A percentile compares a stretch with the other conserved stretches of the same genome.
These are phyloP conservation scores for Globisporangium lucens DNA, from an alignment of 352 stramenopile species.

Conservation along the genomic window DNA sequence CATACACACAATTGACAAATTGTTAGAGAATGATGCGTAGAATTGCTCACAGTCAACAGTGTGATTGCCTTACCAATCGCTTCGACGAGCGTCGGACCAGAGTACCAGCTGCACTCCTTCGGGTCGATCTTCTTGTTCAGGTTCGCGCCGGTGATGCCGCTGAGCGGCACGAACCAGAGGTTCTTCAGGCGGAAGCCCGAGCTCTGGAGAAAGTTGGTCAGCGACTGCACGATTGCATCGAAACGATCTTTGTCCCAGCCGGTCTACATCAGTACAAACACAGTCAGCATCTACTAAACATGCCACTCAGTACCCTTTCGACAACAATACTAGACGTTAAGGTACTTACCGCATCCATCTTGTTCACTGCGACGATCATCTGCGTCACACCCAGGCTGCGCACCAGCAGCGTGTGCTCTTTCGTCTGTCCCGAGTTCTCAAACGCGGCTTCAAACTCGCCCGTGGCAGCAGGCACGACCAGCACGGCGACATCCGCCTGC, in stretches of 20 bases:
- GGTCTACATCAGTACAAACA: conserved; percentile 19
- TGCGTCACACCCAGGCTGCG: conserved; percentile 92
- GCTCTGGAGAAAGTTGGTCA: conserved; percentile 72
- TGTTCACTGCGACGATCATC: conserved; percentile 97
- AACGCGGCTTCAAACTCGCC: conserved; percentile 97
- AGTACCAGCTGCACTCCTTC: conserved; percentile 70
- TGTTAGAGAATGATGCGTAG: neutral
- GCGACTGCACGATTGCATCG: conserved; percentile 65
- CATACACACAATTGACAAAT: conserved; percentile 3
- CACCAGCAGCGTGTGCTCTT: conserved; percentile 96
- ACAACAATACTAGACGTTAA: neutral
- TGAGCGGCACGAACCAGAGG: conserved; percentile 85
- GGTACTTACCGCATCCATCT: conserved; percentile 91
- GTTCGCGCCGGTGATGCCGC: conserved; percentile 84
- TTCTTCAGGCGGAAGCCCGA: conserved; percentile 81
- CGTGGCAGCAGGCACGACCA: conserved; percentile 93
- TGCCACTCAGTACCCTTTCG: neutral
- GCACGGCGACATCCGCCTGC: conserved; percentile 89
- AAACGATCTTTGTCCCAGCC: conserved; percentile 82
- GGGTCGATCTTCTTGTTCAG: conserved; percentile 55
- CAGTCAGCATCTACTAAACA: neutral
- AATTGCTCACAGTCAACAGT: neutral
- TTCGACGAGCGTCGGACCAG: conserved; percentile 71
- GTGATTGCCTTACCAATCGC: conserved; percentile 49
- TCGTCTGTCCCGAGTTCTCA: conserved; percentile 94